Conservation (phyloP, 805 yeast genomes). For the Wickerhamomyces tratensis region DNA sequence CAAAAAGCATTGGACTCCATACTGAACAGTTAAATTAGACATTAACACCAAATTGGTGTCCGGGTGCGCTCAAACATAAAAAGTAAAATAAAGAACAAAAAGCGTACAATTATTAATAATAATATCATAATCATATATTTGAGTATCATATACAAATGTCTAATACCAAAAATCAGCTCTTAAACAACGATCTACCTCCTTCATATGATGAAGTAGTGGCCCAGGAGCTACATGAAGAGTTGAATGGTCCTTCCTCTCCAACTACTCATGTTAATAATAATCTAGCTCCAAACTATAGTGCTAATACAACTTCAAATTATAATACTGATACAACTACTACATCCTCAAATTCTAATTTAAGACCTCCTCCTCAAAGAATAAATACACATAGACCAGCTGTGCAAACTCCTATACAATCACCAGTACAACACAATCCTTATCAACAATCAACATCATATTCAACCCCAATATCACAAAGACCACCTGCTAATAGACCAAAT, state of each 20-base stretch:
- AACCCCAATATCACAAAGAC: background rate
- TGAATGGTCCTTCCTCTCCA: conserved; percentile 2
- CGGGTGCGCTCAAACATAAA: no score
- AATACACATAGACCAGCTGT: background rate
- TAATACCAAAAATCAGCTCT: no score
- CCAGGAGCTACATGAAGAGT: conserved; percentile 6
- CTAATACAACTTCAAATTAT: no score
- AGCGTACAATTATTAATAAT: no score
- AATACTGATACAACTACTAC: conserved; percentile 6
- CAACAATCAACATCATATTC: background rate
- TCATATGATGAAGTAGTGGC: conserved; percentile 36
- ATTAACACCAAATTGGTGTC: no score
- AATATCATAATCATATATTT: no score
- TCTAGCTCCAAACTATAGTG: no score
- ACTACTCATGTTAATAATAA: background rate
- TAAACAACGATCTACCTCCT: conserved; percentile 25
- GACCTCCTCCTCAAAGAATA: conserved; percentile 2
- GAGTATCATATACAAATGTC: no score
- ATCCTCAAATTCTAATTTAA: background rate
- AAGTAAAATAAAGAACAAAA: no score
- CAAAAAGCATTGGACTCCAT: no score
- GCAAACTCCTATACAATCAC: background rate
- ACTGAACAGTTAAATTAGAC: no score
- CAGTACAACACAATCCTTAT: background rate
- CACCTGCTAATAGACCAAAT: background rate